A percentile compares a stretch with the other conserved stretches of the same genome.
These are phyloP conservation scores for Dentipellis fragilis DNA, from an alignment of 768 basidiomycete species.

Conservation along the genomic window DNA sequence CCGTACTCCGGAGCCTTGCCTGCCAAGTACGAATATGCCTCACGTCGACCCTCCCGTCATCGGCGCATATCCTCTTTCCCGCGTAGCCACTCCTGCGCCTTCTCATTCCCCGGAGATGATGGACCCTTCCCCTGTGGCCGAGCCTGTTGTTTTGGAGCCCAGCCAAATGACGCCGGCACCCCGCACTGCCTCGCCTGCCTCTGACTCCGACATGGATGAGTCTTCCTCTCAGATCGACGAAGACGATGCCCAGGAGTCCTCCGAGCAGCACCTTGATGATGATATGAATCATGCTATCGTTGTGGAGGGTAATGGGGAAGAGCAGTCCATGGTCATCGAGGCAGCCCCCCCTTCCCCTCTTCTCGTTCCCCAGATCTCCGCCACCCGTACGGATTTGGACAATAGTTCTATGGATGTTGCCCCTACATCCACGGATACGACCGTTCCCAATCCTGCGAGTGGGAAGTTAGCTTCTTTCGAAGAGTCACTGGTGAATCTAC, in stretches of 20 bases:
- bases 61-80: constrained; percentile 34
- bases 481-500: constrained; percentile 13
- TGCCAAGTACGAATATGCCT: constrained; percentile 8
- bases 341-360: neutral
- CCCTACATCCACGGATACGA: no score
- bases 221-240: constrained; percentile 5
- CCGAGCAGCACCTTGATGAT: no score
- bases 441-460: no score
- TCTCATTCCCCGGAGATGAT: constrained; percentile 1
- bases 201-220: neutral
- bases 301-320: neutral
- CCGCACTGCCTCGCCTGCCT: neutral
- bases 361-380: no score
- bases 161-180: neutral
- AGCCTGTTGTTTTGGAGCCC: neutral
- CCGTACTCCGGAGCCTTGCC: no score
- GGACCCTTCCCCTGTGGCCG: neutral
- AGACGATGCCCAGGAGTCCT: no score
- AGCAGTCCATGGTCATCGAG: neutral
- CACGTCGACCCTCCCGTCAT: constrained; percentile 28
- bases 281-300: no score
- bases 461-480: constrained; percentile 6
- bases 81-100: constrained; percentile 22
- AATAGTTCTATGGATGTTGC: no score
- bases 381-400: no score